Evolutionary conservation across 2,329 filamentous ascomycete species (phyloP).

Genomic region (Ceratocystiopsis minuta): DNA sequence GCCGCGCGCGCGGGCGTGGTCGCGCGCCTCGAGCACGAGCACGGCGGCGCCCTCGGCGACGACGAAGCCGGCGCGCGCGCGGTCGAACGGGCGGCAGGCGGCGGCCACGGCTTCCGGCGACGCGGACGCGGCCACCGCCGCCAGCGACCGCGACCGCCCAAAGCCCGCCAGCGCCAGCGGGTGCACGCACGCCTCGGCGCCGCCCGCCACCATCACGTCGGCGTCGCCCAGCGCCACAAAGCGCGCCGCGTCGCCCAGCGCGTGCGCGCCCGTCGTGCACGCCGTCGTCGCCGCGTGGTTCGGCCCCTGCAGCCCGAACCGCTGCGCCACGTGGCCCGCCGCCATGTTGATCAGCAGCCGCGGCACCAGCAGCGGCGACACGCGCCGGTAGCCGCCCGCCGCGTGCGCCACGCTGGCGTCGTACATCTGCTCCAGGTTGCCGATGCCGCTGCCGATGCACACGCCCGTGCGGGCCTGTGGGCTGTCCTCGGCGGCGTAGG

Average conservation of each 20-base stretch:
- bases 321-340: conserved; percentile 89
- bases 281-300: conserved; percentile 89
- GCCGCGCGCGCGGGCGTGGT: conserved; percentile 64
- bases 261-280: conserved; percentile 90
- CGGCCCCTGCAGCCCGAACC: conserved; percentile 71
- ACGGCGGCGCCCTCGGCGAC: conserved; percentile 85
- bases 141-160: conserved; percentile 67
- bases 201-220: conserved; percentile 90
- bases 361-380: conserved; percentile 86
- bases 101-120: too few species aligned
- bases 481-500: conserved; percentile 22
- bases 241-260: conserved; percentile 81
- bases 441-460: conserved; percentile 87
- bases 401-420: conserved; percentile 62
- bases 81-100: conserved; percentile 69
- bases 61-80: conserved; percentile 65
- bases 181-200: conserved; percentile 88
- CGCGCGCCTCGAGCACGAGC: conserved; percentile 71
- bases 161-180: conserved; percentile 87
- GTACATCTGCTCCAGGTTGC: conserved; percentile 82
- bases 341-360: conserved; percentile 87
- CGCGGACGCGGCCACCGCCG: conserved; percentile 29
- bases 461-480: conserved; percentile 69
- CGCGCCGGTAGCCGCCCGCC: conserved; percentile 68
- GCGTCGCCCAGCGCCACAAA: conserved; percentile 86